These are phyloP conservation scores for Silene uniflora DNA, from an alignment of 148 eudicot species.

Conservation along the genomic window DNA sequence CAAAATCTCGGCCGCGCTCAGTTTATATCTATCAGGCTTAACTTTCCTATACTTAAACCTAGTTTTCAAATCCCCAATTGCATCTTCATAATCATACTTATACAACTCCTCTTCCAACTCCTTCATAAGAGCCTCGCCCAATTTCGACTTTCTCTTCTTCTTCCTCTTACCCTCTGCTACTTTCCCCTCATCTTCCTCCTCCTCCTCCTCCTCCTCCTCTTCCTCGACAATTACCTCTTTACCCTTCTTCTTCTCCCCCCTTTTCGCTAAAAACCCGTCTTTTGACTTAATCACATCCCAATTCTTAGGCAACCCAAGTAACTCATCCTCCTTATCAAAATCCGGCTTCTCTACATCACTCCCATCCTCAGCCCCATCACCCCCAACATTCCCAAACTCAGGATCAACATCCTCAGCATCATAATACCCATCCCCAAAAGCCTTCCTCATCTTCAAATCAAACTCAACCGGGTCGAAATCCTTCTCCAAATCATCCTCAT, in stretches of 20 bases:
- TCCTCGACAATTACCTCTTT: slow-evolving; percentile 27
- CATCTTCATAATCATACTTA: slow-evolving; percentile 85
- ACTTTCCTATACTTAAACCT: slow-evolving; percentile 78
- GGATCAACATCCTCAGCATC: slow-evolving; percentile 74
- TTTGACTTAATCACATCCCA: slow-evolving; percentile 58
- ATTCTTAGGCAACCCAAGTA: slow-evolving; percentile 77
- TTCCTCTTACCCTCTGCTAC: slow-evolving; percentile 43
- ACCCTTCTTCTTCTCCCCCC: slow-evolving; percentile 41
- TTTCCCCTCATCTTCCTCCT: slow-evolving; percentile 20
- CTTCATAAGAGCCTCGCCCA: slow-evolving; percentile 52
- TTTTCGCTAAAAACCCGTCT: slow-evolving; percentile 56
- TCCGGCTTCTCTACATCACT: slow-evolving; percentile 68
- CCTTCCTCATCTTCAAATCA: slow-evolving; percentile 71
- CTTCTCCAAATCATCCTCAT: slow-evolving; percentile 74
- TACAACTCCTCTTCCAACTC: slow-evolving; percentile 76
- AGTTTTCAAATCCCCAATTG: slow-evolving; percentile 78
- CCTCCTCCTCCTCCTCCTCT: slow-evolving; percentile 20
- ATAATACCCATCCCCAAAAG: slow-evolving; percentile 66
- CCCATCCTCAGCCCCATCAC: slow-evolving; percentile 22
- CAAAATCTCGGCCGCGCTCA: slow-evolving; percentile 55
- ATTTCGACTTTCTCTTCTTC: slow-evolving; percentile 48
- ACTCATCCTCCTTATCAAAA: slow-evolving; percentile 81
- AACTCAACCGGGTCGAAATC: slow-evolving; percentile 83
- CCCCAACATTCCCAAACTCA: slow-evolving; percentile 54
- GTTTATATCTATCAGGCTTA: slow-evolving; percentile 47